Conservation (phyloP, 345 rosid species). For the Euphorbia tirucalli region DNA sequence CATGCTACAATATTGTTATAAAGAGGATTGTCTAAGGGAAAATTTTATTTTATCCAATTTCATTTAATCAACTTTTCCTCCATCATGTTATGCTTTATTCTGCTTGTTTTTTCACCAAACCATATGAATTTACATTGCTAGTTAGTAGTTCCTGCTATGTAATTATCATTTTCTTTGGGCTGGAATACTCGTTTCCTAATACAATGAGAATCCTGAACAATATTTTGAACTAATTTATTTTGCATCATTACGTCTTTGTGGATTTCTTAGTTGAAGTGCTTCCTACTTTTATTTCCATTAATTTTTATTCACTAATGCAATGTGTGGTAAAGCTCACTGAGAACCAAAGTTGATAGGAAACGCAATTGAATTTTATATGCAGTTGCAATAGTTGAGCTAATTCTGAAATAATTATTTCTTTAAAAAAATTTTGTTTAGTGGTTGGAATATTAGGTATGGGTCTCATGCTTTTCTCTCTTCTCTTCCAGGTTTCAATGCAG, state of each 20-base stretch:
- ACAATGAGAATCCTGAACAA: background rate
- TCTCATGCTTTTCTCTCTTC: slow-evolving; percentile 3
- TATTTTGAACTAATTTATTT: background rate
- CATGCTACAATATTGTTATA: background rate
- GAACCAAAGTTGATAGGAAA: background rate
- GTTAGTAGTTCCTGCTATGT: background rate
- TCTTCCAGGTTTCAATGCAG: slow-evolving; percentile 89
- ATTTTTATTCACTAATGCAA: background rate
- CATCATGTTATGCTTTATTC: background rate
- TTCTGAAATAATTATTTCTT: background rate
- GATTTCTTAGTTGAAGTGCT: background rate
- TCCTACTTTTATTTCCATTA: background rate
- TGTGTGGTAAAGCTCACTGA: background rate
- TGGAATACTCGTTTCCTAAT: background rate
- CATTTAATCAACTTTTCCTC: background rate
- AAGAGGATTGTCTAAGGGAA: background rate
- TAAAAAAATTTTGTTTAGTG: background rate
- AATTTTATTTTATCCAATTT: background rate
- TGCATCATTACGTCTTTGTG: background rate
- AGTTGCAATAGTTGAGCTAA: background rate
- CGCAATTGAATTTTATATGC: background rate
- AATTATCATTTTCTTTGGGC: background rate
- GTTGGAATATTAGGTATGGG: background rate
- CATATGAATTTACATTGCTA: background rate
- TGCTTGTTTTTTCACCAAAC: background rate